A percentile compares a stretch with the other conserved stretches of the same genome.
These are phyloP conservation scores for Trichoderma parareesei DNA, from an alignment of 495 filamentous ascomycete species.

Conservation along the genomic window DNA sequence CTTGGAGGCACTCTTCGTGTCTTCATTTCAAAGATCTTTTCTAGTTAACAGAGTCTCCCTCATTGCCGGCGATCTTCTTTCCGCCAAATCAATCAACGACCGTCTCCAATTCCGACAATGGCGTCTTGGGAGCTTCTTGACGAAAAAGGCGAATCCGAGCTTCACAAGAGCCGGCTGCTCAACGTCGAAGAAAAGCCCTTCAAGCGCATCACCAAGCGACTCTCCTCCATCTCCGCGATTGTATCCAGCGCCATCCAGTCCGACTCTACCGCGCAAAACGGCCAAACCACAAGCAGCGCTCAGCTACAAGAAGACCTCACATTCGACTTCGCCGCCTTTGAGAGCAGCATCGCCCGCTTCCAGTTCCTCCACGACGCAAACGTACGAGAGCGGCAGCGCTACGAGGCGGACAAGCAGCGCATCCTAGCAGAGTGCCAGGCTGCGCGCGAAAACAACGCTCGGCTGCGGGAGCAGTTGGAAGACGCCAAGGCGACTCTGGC, in stretches of 20 bases:
- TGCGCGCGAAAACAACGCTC: conserved; percentile 67
- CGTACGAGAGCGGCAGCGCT: conserved; percentile 74
- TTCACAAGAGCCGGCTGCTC: conserved; percentile 85
- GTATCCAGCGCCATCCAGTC: neutral
- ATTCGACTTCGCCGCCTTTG: conserved; percentile 85
- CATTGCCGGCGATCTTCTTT: too few species aligned
- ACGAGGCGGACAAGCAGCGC: conserved; percentile 67
- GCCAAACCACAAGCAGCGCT: conserved; percentile 10
- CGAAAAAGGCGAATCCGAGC: conserved; percentile 59
- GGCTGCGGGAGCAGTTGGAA: conserved; percentile 62
- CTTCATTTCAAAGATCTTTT: too few species aligned
- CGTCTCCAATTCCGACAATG: neutral
- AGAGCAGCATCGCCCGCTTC: conserved; percentile 76
- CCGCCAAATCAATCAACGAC: too few species aligned
- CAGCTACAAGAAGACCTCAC: conserved; percentile 72
- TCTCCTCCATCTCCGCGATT: conserved; percentile 5
- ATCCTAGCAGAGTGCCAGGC: conserved; percentile 67
- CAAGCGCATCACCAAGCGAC: conserved; percentile 75
- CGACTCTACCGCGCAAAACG: conserved; percentile 6
- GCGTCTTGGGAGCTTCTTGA: conserved; percentile 36
- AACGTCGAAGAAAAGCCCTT: conserved; percentile 90
- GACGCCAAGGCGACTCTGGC: conserved; percentile 68
- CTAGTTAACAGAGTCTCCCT: too few species aligned
- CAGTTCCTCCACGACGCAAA: conserved; percentile 83
- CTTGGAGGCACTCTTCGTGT: too few species aligned